Evolutionary conservation across 495 filamentous ascomycete genomes (phyloP).

Genomic region (Xylaria intraflava): DNA sequence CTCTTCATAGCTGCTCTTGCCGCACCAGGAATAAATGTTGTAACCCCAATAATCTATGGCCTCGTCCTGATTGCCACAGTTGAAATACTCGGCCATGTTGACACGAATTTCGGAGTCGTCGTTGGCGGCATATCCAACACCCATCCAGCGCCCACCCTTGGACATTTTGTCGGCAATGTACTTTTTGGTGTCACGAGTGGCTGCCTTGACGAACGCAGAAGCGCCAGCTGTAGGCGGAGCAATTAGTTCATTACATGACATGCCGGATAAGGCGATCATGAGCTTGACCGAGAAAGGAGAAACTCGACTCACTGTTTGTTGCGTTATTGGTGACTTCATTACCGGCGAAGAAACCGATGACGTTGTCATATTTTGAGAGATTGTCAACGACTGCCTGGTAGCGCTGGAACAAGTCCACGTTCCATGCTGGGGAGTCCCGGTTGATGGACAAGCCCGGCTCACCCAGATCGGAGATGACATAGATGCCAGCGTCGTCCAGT

Average conservation of each 20-base stretch:
- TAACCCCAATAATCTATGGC: conserved; percentile 96
- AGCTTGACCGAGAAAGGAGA: not conserved
- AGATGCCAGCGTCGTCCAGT: conserved; percentile 82
- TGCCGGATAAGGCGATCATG: not conserved
- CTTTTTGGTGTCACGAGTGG: conserved; percentile 87
- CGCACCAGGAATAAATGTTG: conserved; percentile 99
- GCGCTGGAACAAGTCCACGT: conserved; percentile 61
- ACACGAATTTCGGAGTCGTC: conserved; percentile 75
- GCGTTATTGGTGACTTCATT: conserved; percentile 89
- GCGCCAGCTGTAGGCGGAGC: conserved; percentile 44
- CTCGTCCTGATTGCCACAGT: conserved; percentile 62
- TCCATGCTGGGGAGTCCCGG: conserved; percentile 70
- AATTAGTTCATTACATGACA: not conserved
- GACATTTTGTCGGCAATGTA: conserved; percentile 67
- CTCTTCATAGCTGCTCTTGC: conserved; percentile 59
- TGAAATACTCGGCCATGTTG: conserved; percentile 82
- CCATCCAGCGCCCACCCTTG: conserved; percentile 63
- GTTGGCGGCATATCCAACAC: conserved; percentile 92
- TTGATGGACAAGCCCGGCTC: conserved; percentile 77
- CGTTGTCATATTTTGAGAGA: conserved; percentile 72
- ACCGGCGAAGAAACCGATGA: conserved; percentile 92
- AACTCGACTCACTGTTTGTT: conserved; percentile 52
- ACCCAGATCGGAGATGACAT: conserved; percentile 84
- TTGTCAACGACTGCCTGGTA: conserved; percentile 83
- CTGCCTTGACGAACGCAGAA: conserved; percentile 91